A percentile compares a stretch with the other conserved stretches of the same genome.
Evolutionary conservation across 1,139 yeast species (phyloP).

Genomic region (Debaryomyces robertsiae): DNA sequence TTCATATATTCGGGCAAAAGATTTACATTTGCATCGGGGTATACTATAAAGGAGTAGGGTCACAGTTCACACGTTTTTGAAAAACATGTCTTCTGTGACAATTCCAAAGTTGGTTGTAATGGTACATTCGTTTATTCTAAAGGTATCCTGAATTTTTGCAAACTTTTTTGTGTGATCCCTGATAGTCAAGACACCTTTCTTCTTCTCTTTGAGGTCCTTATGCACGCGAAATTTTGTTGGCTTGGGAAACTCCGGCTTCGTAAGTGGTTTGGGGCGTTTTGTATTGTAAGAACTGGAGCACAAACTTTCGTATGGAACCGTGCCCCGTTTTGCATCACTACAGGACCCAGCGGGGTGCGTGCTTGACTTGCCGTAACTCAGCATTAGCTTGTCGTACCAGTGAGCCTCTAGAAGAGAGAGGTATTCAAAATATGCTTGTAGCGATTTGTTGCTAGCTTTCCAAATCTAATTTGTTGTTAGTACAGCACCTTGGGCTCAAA

Average conservation of each 20-base stretch:
- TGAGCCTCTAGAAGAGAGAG: slow-evolving; percentile 26
- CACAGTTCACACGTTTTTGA: slow-evolving; percentile 8
- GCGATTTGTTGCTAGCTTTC: slow-evolving; percentile 18
- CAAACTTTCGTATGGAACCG: slow-evolving; percentile 6
- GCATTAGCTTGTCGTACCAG: slow-evolving; percentile 14
- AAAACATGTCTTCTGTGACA: slow-evolving; percentile 16
- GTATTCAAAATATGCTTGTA: slow-evolving; percentile 24
- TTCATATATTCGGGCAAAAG: too few species aligned
- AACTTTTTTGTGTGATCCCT: slow-evolving; percentile 7
- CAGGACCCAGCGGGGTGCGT: slow-evolving; percentile 4
- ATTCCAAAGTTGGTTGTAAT: slow-evolving; percentile 14
- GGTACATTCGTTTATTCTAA: slow-evolving; percentile 12
- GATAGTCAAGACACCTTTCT: slow-evolving; percentile 1
- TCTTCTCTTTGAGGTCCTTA: slow-evolving; percentile 5
- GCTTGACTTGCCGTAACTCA: slow-evolving; percentile 10
- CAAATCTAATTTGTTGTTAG: slow-evolving; percentile 24
- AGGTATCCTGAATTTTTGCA: slow-evolving; percentile 6
- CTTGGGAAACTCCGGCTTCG: slow-evolving; percentile 2
- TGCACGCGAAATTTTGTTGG: slow-evolving; percentile 7
- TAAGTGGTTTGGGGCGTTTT: neutral
- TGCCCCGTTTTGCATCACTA: neutral
- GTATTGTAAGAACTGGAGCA: slow-evolving; percentile 10
- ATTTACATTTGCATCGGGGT: neutral
- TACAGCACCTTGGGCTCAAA: neutral
- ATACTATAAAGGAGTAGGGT: neutral